phyloP scores from a whole-genome alignment of 2,329 filamentous ascomycete species.

The Fusarium temperatum region DNA sequence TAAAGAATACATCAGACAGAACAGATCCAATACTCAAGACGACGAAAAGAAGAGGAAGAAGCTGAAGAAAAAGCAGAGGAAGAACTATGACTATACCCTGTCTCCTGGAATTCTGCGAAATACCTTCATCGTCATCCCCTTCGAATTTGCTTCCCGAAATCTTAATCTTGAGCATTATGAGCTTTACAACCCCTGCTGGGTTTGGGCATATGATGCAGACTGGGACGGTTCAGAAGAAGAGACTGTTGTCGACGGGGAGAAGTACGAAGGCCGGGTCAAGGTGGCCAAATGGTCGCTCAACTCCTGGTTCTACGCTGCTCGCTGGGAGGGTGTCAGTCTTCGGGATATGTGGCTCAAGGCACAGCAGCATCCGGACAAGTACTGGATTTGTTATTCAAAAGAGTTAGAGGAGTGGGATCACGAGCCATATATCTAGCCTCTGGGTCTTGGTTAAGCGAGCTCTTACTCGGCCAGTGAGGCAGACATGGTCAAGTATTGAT shows the following conservation, averaged over 20 bases:
- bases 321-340: conserved; percentile 26
- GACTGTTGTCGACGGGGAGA: background rate
- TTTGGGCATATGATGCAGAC: conserved; percentile 36
- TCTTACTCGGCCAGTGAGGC: background rate
- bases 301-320: conserved; percentile 35
- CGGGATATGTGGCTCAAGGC: conserved; percentile 33
- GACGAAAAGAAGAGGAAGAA: background rate
- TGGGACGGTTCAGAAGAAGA: conserved; percentile 25
- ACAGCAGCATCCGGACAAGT: conserved; percentile 15
- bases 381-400: conserved; percentile 27
- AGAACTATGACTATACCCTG: background rate
- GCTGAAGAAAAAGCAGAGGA: background rate
- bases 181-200: conserved; percentile 6
- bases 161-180: background rate
- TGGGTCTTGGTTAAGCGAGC: background rate
- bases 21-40: background rate
- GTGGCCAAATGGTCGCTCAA: conserved; percentile 6
- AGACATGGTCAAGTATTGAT: rapidly evolving
- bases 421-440: conserved; percentile 4
- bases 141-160: conserved; percentile 1
- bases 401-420: conserved; percentile 28
- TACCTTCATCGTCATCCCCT: conserved; percentile 25
- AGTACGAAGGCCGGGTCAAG: conserved; percentile 25
- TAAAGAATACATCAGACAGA: background rate
- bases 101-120: conserved; percentile 16